Base-by-base conservation (phyloP, 1,284 basidiomycete genomes). In the Malassezia furfur region DNA sequence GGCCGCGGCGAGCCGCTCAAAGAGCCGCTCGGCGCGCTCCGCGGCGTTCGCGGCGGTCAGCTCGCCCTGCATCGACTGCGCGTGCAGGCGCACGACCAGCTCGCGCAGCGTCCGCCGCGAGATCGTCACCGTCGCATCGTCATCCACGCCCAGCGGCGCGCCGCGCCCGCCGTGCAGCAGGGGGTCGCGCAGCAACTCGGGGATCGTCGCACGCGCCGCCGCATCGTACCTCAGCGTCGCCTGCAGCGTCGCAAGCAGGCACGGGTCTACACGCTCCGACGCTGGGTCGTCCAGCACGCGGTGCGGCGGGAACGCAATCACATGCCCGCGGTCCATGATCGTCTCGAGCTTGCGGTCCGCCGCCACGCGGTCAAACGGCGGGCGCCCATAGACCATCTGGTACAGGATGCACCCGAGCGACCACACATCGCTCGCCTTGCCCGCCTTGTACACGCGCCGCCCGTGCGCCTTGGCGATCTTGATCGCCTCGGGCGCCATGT, bases 331-430 rank as follows among this genome's bases (percentile, higher is more conserved):
- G 75, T 90, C 85, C 5, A 87, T 85, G 60, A 93, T 93, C 7
- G 85, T 85, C 63, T 85, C 85, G 82, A 91, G 85, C 78, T 91
- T 91, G 65, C 87, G 86, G 62, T 91, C 89, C 53, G 91, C 87
- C 1, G 85, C 85, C 12, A 90, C 80, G 31, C 85, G 85, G 58
- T 86, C 83, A 77, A 98, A 99, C 3, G 91, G 88, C 56, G 91
- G 90, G 53, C 82, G 82, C 37, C 91, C 91, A 57, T 90, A 86
- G 35, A 96, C 86, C 85, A 96, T 91, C 76, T 96, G 93, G 77
- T 87, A 96, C 34, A 99, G 78, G 52, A 96, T 88, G 76, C 93
- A 96, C 1, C 91, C 94, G 15, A 96, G 79, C 15, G 91, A 88
- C 94, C 94, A 99, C n/a, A 94, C 81, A 76, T 99, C 93, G 50